These are phyloP conservation scores for Cutaneotrichosporon arboriforme DNA, from an alignment of 1,284 basidiomycete species.

Conservation along the genomic window DNA sequence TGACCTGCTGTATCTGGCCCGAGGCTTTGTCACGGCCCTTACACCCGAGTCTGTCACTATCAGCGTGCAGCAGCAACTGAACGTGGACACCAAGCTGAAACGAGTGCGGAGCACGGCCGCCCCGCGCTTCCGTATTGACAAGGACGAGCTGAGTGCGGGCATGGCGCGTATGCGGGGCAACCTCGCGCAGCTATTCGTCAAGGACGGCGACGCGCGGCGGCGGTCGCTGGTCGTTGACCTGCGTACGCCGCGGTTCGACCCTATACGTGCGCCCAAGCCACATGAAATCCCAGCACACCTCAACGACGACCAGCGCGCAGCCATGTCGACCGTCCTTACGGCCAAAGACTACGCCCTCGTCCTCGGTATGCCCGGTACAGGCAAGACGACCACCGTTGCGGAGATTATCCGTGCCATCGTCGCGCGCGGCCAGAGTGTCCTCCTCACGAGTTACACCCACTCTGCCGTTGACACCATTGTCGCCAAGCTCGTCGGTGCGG, in stretches of 20 bases:
- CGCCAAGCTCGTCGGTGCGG: constrained; percentile 64
- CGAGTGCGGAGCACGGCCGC: constrained; percentile 42
- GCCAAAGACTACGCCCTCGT: constrained; percentile 88
- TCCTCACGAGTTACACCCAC: constrained; percentile 91
- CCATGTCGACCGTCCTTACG: constrained; percentile 66
- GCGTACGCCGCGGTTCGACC: constrained; percentile 59
- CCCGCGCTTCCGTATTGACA: constrained; percentile 79
- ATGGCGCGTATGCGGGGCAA: constrained; percentile 86
- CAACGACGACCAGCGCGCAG: constrained; percentile 69
- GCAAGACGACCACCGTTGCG: constrained; percentile 93
- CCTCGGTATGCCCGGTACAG: constrained; percentile 96
- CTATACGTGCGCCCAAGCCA: constrained; percentile 27
- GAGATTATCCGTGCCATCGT: constrained; percentile 78
- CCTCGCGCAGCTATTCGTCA: constrained; percentile 79
- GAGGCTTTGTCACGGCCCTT: constrained; percentile 76
- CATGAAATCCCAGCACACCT: constrained; percentile 49
- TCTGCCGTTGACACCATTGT: constrained; percentile 95
- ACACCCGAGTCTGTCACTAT: constrained; percentile 62
- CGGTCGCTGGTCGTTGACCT: constrained; percentile 76
- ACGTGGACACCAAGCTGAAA: constrained; percentile 53
- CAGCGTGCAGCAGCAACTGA: constrained; percentile 75
- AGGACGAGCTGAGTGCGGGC: constrained; percentile 81
- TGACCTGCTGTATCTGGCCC: constrained; percentile 69
- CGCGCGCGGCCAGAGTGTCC: constrained; percentile 72
- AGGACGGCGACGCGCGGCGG: constrained; percentile 57